phyloP scores from a whole-genome alignment of 139 green algal genomes.

The Chlorella sp. region DNA sequence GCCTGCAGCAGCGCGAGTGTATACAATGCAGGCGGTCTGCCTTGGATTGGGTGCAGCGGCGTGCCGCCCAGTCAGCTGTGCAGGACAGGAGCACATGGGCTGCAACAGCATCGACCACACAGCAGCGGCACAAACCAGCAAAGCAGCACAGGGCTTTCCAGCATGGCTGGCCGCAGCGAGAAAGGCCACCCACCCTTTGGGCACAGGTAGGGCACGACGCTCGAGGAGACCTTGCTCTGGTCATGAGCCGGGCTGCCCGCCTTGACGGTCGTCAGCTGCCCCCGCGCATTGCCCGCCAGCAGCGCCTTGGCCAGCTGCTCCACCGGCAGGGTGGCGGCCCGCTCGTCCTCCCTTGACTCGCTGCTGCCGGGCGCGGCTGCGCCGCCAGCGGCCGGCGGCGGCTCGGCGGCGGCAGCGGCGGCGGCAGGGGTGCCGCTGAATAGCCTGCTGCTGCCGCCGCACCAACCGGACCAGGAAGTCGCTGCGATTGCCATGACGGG shows the following conservation, averaged over 20 bases:
- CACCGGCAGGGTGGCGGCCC: constrained; percentile 4
- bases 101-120: too few relatives aligned
- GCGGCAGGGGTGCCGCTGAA: not conserved
- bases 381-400: not conserved
- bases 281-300: constrained; percentile 24
- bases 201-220: constrained; percentile 19
- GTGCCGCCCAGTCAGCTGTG: too few relatives aligned
- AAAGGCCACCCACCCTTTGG: not conserved
- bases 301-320: constrained; percentile 33
- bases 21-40: too few relatives aligned
- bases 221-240: constrained; percentile 3
- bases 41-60: too few relatives aligned
- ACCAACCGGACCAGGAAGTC: too few relatives aligned
- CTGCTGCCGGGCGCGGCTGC: not conserved
- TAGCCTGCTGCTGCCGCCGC: not conserved
- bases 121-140: too few relatives aligned
- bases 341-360: not conserved
- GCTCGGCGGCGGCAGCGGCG: not conserved
- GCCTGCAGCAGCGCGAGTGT: not conserved
- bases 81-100: too few relatives aligned
- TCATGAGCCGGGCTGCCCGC: not conserved
- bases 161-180: too few relatives aligned
- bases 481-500: too few relatives aligned
- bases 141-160: too few relatives aligned
- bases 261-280: constrained; percentile 29